Evolutionary conservation across 176 grass and related monocot species (phyloP).

Genomic region (Aegilops sharonensis): DNA sequence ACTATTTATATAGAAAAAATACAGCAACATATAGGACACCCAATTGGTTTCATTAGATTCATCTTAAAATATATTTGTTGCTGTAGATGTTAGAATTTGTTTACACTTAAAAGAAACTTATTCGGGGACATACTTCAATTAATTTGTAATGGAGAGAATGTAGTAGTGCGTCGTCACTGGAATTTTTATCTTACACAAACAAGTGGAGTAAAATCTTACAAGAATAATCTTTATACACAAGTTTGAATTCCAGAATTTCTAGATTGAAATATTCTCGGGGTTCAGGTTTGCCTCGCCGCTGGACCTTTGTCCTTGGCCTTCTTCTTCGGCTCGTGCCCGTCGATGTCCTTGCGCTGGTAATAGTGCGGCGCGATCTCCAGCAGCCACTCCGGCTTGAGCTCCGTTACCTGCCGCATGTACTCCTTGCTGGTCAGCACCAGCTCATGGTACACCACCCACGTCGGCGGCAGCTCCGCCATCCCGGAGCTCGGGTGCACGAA

Average conservation of each 20-base stretch:
- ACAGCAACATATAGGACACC: no score
- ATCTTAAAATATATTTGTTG: no score
- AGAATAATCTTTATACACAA: neutral
- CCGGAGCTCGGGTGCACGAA: constrained; percentile 50
- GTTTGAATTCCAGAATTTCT: neutral
- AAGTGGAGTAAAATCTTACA: neutral
- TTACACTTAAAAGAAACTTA: no score
- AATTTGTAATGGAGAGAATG: neutral
- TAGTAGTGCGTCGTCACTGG: neutral
- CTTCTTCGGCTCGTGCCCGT: constrained; percentile 8
- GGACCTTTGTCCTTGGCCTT: neutral
- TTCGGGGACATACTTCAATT: no score
- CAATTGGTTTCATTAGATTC: no score
- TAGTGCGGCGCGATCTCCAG: constrained; percentile 56
- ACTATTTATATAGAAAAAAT: no score
- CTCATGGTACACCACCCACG: constrained; percentile 61
- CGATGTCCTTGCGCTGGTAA: constrained; percentile 37
- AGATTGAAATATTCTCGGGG: neutral
- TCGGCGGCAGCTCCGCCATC: constrained; percentile 21
- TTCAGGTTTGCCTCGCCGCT: neutral
- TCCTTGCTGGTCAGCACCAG: constrained; percentile 54
- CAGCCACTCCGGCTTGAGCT: constrained; percentile 64
- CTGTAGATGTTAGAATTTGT: no score
- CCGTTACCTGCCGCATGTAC: constrained; percentile 56
- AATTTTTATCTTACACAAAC: neutral